Evolutionary conservation across 225 moss, liverwort and hornwort species (phyloP), one percentile per base, ranked within the genome.

Genomic region (Bryum argenteum): DNA sequence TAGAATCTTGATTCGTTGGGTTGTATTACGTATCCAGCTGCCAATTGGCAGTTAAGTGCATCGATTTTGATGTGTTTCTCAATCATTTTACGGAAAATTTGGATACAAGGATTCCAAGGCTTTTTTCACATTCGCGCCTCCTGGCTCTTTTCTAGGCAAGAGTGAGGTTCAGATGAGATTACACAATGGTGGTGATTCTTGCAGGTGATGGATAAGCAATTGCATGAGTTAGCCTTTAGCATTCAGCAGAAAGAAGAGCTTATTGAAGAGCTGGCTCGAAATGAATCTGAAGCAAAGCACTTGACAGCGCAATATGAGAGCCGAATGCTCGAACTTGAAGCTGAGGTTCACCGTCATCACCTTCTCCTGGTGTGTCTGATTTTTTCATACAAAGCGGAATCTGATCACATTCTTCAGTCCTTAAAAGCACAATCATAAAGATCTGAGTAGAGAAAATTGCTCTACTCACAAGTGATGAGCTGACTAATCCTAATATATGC

Each of bases 161-260:
- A 15, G 9, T 5, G 20, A 40, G 0, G 11, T 71, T 66, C 8
- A 42, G 0, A 67, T 66, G 59, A 64, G 2, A 59, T 17, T 21
- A 63, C 62, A 71, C 19, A 2, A 43, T 1, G 9, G 9, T 54
- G 38, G 40, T 61, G 38, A 5, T 11, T 57, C 24, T 64, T 71
- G 56, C 20, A 87, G 84, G 87, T 92, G 57, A 94, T 92, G 90
- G 90, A 90, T 48, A 92, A 89, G 75, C 91, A 94, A 78, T 74
- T 92, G 71, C 82, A 92, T 65, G 89, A 90, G n/a, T 75, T 94
- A 53, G 79, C 87, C 54, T 78, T 92, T 19, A 89, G 84, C 76
- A 94, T 94, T 57, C 91, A 85, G 68, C 91, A 90, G 61, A 92
- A 90, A 72, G 88, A 90, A 69, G 82, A 90, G 70, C 87, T 90